These are phyloP conservation scores for Clarireedia homoeocarpa DNA, from an alignment of 2,329 filamentous ascomycete genomes.

Conservation along the genomic window DNA sequence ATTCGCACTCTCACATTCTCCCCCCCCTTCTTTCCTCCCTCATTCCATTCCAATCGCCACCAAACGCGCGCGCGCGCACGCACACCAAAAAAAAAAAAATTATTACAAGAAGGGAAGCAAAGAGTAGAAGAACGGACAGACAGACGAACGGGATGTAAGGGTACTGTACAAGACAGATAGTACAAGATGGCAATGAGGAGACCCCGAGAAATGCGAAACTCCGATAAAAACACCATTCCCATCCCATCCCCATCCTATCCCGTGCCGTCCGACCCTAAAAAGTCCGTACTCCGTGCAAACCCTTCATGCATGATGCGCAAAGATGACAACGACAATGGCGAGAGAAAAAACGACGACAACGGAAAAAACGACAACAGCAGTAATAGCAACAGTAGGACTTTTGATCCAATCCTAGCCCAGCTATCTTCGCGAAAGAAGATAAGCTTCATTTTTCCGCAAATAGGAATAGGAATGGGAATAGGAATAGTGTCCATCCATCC, in stretches of 20 bases:
- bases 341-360: background rate
- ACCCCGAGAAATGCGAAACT: too few relatives aligned
- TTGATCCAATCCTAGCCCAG: background rate
- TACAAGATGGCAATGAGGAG: too few relatives aligned
- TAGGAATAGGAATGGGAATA: background rate
- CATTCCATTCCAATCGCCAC: too few relatives aligned
- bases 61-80: too few relatives aligned
- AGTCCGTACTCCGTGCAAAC: background rate
- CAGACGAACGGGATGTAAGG: too few relatives aligned
- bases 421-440: background rate
- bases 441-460: background rate
- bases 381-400: background rate
- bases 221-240: background rate
- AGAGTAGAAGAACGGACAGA: too few relatives aligned
- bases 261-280: background rate
- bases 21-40: too few relatives aligned
- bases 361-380: background rate
- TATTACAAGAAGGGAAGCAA: too few relatives aligned
- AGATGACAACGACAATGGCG: background rate
- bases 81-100: too few relatives aligned
- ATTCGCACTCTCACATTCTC: too few relatives aligned
- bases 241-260: background rate
- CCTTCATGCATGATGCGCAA: background rate
- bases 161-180: too few relatives aligned
- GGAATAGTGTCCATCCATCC: background rate